These are phyloP conservation scores for Porcisia deanei DNA, from an alignment of 208 protist genomes.

Conservation along the genomic window DNA sequence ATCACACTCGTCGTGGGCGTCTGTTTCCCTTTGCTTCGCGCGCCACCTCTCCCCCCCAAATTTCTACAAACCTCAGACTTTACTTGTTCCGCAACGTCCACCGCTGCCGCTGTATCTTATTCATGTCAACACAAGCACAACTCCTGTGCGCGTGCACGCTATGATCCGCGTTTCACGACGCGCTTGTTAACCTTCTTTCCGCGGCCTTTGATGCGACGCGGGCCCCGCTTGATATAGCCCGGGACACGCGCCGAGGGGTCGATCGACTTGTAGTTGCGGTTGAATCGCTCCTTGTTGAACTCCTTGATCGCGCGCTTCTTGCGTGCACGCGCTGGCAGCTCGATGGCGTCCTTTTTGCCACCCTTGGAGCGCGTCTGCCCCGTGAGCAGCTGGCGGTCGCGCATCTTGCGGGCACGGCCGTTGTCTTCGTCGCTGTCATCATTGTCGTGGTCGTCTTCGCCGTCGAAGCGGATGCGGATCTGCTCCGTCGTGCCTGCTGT, in stretches of 20 bases:
- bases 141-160: conserved; percentile 2
- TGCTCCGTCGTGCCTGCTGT: conserved; percentile 61
- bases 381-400: conserved; percentile 72
- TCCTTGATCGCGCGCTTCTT: conserved; percentile 66
- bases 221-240: conserved; percentile 76
- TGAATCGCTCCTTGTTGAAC: conserved; percentile 77
- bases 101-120: background rate
- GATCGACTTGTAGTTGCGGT: conserved; percentile 85
- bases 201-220: conserved; percentile 78
- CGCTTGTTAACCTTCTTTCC: conserved; percentile 88
- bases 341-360: conserved; percentile 24
- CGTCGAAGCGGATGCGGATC: conserved; percentile 79
- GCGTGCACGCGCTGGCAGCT: conserved; percentile 60
- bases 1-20: no score
- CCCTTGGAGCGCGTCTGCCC: conserved; percentile 37
- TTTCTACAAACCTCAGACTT: background rate
- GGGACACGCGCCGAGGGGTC: conserved; percentile 78
- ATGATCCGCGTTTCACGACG: conserved; percentile 57
- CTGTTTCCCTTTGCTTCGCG: no score
- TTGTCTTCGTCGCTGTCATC: conserved; percentile 50
- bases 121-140: no score
- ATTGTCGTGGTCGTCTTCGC: conserved; percentile 48
- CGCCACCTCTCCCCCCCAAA: background rate
- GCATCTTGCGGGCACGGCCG: conserved; percentile 38
- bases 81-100: background rate